Percentiles rank a stretch among this genome's conserved stretches.
These are phyloP conservation scores for Pyricularia pennisetigena DNA, from an alignment of 2,329 filamentous ascomycete species.

Conservation along the genomic window DNA sequence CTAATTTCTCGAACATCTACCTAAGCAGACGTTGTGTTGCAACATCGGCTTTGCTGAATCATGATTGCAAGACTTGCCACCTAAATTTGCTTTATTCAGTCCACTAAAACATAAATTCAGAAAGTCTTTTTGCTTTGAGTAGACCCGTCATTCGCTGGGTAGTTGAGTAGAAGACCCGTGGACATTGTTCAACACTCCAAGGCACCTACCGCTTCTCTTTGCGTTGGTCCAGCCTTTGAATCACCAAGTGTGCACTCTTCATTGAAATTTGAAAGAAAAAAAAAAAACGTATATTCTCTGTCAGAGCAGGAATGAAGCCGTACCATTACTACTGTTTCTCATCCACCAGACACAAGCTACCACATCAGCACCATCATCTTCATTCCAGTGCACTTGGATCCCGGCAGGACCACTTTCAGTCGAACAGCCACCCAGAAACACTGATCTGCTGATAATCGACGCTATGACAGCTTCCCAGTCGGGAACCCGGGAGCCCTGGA, in stretches of 20 bases:
- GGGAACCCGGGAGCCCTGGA: not conserved
- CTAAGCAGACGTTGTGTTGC: not conserved
- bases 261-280: too few relatives aligned
- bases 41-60: not conserved
- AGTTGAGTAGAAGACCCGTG: not conserved
- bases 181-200: too few relatives aligned
- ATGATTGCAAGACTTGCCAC: not conserved
- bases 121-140: not conserved
- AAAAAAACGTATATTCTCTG: not conserved
- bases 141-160: not conserved
- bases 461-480: not conserved
- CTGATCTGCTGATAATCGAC: slow-evolving; percentile 4
- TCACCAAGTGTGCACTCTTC: not conserved
- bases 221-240: not conserved
- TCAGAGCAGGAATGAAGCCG: not conserved
- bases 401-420: not conserved
- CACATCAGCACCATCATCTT: not conserved
- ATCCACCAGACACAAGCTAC: not conserved
- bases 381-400: not conserved
- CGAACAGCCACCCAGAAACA: not conserved
- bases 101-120: not conserved
- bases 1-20: not conserved
- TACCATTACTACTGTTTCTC: not conserved
- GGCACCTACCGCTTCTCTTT: not conserved
- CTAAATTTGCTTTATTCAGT: not conserved